Evolutionary conservation across 345 rosid species (phyloP).

Genomic region (Eucalyptus curtisii): DNA sequence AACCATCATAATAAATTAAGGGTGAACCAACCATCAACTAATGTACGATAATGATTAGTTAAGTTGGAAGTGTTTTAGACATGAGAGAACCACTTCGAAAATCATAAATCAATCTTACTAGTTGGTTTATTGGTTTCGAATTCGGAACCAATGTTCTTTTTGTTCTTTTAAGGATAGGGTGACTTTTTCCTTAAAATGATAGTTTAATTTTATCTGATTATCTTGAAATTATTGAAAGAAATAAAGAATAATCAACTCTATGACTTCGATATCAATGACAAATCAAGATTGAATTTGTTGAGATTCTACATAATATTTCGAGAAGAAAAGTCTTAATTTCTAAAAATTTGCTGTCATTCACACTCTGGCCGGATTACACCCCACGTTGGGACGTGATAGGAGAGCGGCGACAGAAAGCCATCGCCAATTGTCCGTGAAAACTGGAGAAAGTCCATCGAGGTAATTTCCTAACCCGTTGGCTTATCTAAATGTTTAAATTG

Average conservation of each 20-base stretch:
- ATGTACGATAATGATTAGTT: neutral
- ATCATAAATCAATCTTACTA: rapidly evolving
- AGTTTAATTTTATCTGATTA: neutral
- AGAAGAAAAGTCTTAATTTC: neutral
- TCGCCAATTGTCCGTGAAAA: too few relatives aligned
- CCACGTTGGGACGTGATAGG: too few relatives aligned
- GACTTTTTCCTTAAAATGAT: neutral
- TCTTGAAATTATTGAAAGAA: neutral
- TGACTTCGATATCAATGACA: neutral
- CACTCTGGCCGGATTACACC: too few relatives aligned
- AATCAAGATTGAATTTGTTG: neutral
- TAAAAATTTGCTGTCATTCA: neutral
- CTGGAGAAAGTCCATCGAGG: too few relatives aligned
- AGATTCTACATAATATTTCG: neutral
- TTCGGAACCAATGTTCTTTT: neutral
- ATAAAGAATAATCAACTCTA: neutral
- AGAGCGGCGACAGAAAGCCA: rapidly evolving
- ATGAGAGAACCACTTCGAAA: neutral
- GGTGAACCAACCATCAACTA: neutral
- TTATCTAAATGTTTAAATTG: too few relatives aligned
- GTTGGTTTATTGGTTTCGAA: neutral
- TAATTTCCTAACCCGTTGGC: too few relatives aligned
- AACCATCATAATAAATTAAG: neutral
- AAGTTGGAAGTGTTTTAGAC: neutral
- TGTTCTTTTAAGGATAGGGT: neutral